Percentiles rank a stretch among this genome's conserved stretches.
phyloP scores from a whole-genome alignment of 2,329 filamentous ascomycete genomes.

The Calcarisporium arbuscula region DNA sequence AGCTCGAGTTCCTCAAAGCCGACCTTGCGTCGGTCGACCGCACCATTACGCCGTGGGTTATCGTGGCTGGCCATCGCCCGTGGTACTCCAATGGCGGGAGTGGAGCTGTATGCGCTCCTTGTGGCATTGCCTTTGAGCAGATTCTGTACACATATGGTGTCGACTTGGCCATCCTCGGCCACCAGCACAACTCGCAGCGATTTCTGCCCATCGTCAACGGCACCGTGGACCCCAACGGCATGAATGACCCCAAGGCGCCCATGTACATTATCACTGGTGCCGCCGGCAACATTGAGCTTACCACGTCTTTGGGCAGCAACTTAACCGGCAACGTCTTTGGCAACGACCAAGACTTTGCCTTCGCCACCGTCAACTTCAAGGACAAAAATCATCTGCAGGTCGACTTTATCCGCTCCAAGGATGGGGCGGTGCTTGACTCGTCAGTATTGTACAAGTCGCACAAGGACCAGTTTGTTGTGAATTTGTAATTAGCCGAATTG shows the following conservation, averaged over 20 bases:
- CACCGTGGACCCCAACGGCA: conserved; percentile 27
- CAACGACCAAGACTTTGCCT: conserved; percentile 47
- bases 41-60: conserved; percentile 40
- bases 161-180: conserved; percentile 50
- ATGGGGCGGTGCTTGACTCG: conserved; percentile 40
- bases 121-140: conserved; percentile 46
- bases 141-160: conserved; percentile 51
- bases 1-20: conserved; percentile 47
- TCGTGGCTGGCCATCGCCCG: conserved; percentile 33
- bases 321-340: conserved; percentile 39
- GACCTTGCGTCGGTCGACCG: conserved; percentile 52
- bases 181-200: conserved; percentile 53
- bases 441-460: conserved; percentile 44
- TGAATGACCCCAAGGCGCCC: conserved; percentile 25
- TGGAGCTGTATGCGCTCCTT: conserved; percentile 37
- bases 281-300: conserved; percentile 50
- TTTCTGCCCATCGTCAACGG: conserved; percentile 35
- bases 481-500: too few relatives aligned
- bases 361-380: conserved; percentile 40
- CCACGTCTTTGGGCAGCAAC: conserved; percentile 34
- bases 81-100: conserved; percentile 37
- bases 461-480: conserved; percentile 35
- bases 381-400: conserved; percentile 40
- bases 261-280: conserved; percentile 43
- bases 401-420: conserved; percentile 43